Evolutionary conservation across 176 grass and related monocot species (phyloP), one percentile per base, ranked within the genome.

Genomic region (Olyra latifolia): DNA sequence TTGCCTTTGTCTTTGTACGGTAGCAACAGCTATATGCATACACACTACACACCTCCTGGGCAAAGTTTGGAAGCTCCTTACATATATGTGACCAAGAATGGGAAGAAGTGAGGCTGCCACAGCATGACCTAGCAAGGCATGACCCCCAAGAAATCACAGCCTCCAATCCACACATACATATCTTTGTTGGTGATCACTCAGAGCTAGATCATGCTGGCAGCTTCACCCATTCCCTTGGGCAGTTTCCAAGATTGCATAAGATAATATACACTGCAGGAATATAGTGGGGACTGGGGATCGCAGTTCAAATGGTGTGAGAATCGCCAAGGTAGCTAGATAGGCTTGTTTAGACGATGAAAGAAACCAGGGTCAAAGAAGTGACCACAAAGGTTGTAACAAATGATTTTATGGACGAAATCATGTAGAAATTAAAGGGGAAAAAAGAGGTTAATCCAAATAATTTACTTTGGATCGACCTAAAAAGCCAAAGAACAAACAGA

Each of bases 191-290:
- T 74, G 82, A 82, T 87, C 81, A 85, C 69, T 75, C 69, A 79
- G 47, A 95, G 93, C 81, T 92, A 89, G 87, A 95, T 95, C 84
- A 92, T 92, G 89, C 87, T 95, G 89, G 89, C 87, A 92, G 89
- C 89, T 95, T 95, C 89, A 94, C 84, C 84, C 81, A 65, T 95
- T 92, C 87, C 87, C 84, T 76, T 77, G 84, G 66, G 41, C 89
- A 89, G 32, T 87, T 87, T 90, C 40, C 4, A 30, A 42, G 17
- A 79, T 69, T 60, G 71, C 60, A 87, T 67, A 75, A 86, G 79
- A 75, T 66, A 74, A 16, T 11, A 29, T 10, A 16, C 27, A 27
- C 27, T 62, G 25, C 5, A 64, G 22, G 64, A 42, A 67, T 15
- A 47, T 47, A 19, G 15, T 25, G 39, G 40, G 64, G 40, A n/a